Percentiles rank a stretch among this genome's conserved stretches.
Evolutionary conservation across 139 green algal species (phyloP).

Genomic region (Ettlia oleoabundans): DNA sequence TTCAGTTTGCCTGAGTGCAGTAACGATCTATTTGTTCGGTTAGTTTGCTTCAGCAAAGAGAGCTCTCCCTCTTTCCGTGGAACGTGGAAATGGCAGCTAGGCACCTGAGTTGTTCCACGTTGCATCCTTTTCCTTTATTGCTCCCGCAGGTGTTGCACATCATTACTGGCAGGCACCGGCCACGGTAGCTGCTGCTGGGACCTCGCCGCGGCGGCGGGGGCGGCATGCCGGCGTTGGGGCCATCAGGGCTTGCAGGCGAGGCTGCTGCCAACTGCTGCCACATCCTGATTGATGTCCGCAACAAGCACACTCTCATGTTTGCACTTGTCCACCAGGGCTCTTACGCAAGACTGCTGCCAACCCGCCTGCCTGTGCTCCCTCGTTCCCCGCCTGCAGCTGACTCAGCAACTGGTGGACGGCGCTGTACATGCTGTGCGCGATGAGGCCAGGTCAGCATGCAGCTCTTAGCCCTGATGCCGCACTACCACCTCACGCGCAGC

Average conservation of each 20-base stretch:
- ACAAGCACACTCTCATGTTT: too few species aligned
- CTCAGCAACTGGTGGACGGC: slow-evolving; percentile 22
- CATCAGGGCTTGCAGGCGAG: slow-evolving; percentile 20
- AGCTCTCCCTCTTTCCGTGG: too few species aligned
- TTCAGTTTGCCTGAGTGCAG: too few species aligned
- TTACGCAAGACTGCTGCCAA: not conserved
- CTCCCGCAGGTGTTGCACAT: not conserved
- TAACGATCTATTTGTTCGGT: too few species aligned
- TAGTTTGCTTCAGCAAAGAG: too few species aligned
- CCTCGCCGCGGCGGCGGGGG: not conserved
- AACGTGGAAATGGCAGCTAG: too few species aligned
- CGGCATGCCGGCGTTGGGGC: not conserved
- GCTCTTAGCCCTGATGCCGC: too few species aligned
- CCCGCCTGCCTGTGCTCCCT: not conserved
- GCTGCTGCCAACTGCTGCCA: not conserved
- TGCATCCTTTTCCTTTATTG: not conserved
- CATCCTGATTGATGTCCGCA: not conserved
- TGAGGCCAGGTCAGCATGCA: too few species aligned
- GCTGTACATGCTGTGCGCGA: not conserved
- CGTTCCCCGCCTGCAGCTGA: not conserved
- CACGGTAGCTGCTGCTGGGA: not conserved
- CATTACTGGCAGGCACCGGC: not conserved
- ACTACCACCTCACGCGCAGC: too few species aligned
- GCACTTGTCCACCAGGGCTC: too few species aligned
- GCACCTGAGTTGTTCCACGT: too few species aligned